phyloP scores from a whole-genome alignment of 139 green algal species.

The Chlorella sp. region DNA sequence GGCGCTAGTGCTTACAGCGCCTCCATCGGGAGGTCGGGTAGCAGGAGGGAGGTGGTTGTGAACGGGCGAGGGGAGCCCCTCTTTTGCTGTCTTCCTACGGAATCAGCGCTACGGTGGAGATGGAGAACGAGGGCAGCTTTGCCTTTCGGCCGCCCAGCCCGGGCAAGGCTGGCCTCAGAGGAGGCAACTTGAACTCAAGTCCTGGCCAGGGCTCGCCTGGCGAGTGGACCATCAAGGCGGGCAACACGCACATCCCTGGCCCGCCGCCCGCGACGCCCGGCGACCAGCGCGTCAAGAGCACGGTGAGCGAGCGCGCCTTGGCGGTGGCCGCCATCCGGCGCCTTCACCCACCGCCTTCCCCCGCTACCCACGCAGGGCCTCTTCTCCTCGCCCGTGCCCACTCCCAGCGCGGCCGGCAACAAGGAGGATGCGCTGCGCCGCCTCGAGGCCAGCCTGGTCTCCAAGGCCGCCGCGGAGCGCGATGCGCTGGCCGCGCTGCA shows the following conservation, averaged over 20 bases:
- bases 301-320: not conserved
- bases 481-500: not conserved
- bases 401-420: not conserved
- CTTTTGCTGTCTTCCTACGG: too few species aligned
- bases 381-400: conserved; percentile 7
- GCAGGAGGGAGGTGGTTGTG: not conserved
- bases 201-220: too few species aligned
- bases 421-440: conserved; percentile 16
- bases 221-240: not conserved
- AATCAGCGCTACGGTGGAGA: too few species aligned
- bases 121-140: not conserved
- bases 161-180: too few species aligned
- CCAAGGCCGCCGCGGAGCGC: not conserved
- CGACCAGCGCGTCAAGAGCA: not conserved
- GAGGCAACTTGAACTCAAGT: too few species aligned
- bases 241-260: not conserved
- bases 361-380: conserved; percentile 2
- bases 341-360: not conserved
- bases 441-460: conserved; percentile 10
- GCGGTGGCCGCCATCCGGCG: not conserved
- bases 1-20: too few species aligned
- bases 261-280: not conserved
- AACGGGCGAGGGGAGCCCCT: too few species aligned
- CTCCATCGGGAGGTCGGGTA: too few species aligned
- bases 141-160: not conserved